Percentiles rank a stretch among this genome's conserved stretches.
Evolutionary conservation across 1,139 yeast genomes (phyloP).

Genomic region (Nakaseomyces sp.): DNA sequence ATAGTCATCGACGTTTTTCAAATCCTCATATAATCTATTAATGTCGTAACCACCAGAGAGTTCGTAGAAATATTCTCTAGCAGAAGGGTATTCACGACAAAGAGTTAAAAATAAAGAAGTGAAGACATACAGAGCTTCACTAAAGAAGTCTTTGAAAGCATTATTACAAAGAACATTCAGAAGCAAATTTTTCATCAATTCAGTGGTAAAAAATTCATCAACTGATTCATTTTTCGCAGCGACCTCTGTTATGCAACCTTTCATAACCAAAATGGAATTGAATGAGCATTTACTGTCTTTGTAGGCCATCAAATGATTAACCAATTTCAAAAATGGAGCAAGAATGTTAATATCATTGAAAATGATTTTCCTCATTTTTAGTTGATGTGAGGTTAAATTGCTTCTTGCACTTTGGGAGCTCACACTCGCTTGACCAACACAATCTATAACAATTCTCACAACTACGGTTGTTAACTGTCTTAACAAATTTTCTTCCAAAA

Average conservation of each 20-base stretch:
- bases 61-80: conserved; percentile 32
- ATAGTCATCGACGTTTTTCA: conserved; percentile 53
- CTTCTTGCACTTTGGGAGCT: conserved; percentile 25
- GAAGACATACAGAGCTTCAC: conserved; percentile 83
- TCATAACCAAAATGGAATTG: conserved; percentile 73
- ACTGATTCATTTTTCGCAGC: conserved; percentile 65
- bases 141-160: conserved; percentile 77
- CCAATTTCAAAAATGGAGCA: conserved; percentile 68
- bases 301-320: conserved; percentile 70
- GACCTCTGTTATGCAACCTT: conserved; percentile 57
- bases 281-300: conserved; percentile 89
- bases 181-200: conserved; percentile 40
- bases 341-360: conserved; percentile 57
- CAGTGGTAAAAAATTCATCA: conserved; percentile 60
- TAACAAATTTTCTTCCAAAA: conserved; percentile 94
- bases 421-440: conserved; percentile 58
- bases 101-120: conserved; percentile 71
- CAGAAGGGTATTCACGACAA: conserved; percentile 44
- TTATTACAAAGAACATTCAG: conserved; percentile 62
- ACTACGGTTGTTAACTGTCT: conserved; percentile 90
- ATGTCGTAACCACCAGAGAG: conserved; percentile 37
- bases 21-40: conserved; percentile 47
- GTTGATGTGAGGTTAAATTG: conserved; percentile 44
- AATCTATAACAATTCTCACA: conserved; percentile 80
- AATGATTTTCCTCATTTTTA: conserved; percentile 56